These are phyloP conservation scores for Helicostylum pulchrum DNA, from an alignment of 192 early-diverging fungal species.

Conservation along the genomic window DNA sequence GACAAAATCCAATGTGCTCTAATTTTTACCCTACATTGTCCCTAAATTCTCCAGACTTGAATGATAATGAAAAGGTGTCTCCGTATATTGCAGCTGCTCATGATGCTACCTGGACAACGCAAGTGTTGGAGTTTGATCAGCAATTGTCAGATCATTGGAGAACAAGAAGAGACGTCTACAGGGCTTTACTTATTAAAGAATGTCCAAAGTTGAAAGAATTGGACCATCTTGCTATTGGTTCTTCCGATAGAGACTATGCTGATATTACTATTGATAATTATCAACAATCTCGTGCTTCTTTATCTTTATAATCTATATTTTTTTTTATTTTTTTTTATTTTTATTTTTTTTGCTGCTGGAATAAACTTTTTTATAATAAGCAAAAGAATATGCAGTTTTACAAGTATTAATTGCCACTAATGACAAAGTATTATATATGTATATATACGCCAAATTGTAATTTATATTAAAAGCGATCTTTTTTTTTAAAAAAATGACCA, in stretches of 20 bases:
- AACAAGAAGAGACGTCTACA: conserved; percentile 5
- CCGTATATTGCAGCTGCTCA: conserved; percentile 12
- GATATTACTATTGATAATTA: neutral
- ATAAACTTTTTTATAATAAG: too few species aligned
- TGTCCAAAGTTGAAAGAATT: conserved; percentile 6
- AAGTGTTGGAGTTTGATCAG: neutral
- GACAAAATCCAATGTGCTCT: conserved; percentile 14
- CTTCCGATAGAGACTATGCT: neutral
- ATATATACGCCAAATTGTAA: too few species aligned
- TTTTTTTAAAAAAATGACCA: too few species aligned
- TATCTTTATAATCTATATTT: too few species aligned
- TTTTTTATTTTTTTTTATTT: too few species aligned
- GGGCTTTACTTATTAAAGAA: conserved; percentile 19
- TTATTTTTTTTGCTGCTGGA: too few species aligned
- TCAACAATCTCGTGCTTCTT: neutral
- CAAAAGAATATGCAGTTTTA: too few species aligned
- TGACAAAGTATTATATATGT: too few species aligned
- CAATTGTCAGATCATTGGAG: conserved; percentile 14
- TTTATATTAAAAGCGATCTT: too few species aligned
- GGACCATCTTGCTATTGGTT: conserved; percentile 10
- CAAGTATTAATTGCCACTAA: too few species aligned
- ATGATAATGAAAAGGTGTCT: neutral
- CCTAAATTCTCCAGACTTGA: neutral
- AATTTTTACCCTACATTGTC: conserved; percentile 4
- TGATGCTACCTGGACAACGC: conserved; percentile 10